These are phyloP conservation scores for Artemisia annua DNA, from an alignment of 129 eudicot genomes.

Conservation along the genomic window DNA sequence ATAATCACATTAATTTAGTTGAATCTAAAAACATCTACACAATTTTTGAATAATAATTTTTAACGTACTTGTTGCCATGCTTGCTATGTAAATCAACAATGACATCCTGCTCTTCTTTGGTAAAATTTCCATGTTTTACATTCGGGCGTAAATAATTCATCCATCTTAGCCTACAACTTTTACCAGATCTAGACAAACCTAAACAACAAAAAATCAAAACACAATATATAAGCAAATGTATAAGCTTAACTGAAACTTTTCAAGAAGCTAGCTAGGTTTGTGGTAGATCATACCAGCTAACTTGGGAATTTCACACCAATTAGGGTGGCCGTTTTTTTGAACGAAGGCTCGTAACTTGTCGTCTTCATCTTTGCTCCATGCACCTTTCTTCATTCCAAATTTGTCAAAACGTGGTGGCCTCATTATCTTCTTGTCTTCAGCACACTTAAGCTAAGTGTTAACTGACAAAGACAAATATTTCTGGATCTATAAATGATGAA, in stretches of 20 bases:
- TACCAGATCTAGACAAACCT: slow-evolving; percentile 41
- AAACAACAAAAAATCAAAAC: background rate
- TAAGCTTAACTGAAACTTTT: background rate
- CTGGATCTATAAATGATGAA: background rate
- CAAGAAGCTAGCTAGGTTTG: too few relatives aligned
- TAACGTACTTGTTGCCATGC: slow-evolving; percentile 31
- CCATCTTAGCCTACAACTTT: slow-evolving; percentile 53
- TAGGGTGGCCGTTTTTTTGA: slow-evolving; percentile 23
- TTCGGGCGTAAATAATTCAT: slow-evolving; percentile 36
- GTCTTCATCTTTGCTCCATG: slow-evolving; percentile 40
- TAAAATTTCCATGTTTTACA: slow-evolving; percentile 34
- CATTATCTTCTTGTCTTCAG: slow-evolving; percentile 17
- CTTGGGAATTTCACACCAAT: slow-evolving; percentile 36
- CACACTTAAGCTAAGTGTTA: slow-evolving; percentile 7
- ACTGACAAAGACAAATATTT: background rate
- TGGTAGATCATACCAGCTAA: slow-evolving; percentile 28
- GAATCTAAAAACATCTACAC: background rate
- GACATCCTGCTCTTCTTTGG: slow-evolving; percentile 34
- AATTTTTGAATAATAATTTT: background rate
- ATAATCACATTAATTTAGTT: background rate
- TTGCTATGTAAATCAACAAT: slow-evolving; percentile 24
- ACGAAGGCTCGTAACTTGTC: slow-evolving; percentile 26
- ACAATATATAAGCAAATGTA: background rate
- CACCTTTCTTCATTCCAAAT: slow-evolving; percentile 36
- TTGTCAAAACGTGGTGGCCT: slow-evolving; percentile 34